These are phyloP conservation scores for Rhynchospora breviuscula DNA, from an alignment of 176 grass and related monocot species.

Conservation along the genomic window DNA sequence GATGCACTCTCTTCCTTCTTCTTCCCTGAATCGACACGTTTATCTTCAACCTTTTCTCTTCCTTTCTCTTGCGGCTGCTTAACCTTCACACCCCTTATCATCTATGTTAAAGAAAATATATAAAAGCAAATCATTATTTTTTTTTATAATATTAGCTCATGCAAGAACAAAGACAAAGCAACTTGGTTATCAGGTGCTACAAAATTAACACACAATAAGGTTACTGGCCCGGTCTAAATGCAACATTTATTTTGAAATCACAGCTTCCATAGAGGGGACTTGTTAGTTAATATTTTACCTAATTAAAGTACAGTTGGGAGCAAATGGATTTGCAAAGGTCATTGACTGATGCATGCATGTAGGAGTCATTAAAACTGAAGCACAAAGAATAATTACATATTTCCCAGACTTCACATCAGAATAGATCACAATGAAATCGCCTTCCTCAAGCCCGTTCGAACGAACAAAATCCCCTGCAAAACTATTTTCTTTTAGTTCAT, in stretches of 20 bases:
- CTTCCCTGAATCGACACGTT: conserved; percentile 22
- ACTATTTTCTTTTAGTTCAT: background rate
- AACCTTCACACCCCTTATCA: conserved; percentile 86
- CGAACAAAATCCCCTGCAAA: conserved; percentile 71
- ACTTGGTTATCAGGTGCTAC: background rate
- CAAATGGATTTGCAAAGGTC: background rate
- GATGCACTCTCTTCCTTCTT: background rate
- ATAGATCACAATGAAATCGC: conserved; percentile 90
- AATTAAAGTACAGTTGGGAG: background rate
- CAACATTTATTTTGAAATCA: conserved; percentile 6
- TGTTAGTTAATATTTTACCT: background rate
- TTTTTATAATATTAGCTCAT: background rate
- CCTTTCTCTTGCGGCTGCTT: conserved; percentile 26
- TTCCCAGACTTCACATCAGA: conserved; percentile 75
- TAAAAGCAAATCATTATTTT: background rate
- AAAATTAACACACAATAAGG: background rate
- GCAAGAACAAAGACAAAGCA: background rate
- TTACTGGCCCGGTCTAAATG: background rate
- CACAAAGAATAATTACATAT: conserved; percentile 51
- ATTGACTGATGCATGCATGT: background rate
- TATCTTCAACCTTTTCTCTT: conserved; percentile 9
- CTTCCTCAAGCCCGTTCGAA: conserved; percentile 68
- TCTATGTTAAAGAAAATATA: conserved; percentile 25
- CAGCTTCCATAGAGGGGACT: background rate
- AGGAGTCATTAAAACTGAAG: background rate